These are phyloP conservation scores for Leucocoprinus birnbaumii DNA, from an alignment of 768 basidiomycete genomes.

Conservation along the genomic window DNA sequence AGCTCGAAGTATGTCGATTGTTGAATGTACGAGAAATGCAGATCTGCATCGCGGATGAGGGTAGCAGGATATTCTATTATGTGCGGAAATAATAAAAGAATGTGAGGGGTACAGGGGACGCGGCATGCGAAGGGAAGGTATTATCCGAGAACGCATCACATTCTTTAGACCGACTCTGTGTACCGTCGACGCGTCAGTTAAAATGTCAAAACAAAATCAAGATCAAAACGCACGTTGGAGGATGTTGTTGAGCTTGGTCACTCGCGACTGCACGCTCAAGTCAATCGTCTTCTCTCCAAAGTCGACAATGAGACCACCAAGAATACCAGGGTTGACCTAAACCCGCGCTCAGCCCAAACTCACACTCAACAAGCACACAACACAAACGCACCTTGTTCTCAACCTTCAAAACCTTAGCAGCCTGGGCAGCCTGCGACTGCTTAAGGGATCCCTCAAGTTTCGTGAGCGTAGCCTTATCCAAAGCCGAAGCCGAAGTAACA, in stretches of 20 bases:
- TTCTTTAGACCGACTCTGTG: slow-evolving; percentile 11
- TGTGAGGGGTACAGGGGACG: slow-evolving; percentile 1
- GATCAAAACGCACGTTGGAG: slow-evolving; percentile 63
- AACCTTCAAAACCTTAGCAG: slow-evolving; percentile 86
- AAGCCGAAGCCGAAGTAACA: slow-evolving; percentile 84
- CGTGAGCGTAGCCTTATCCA: slow-evolving; percentile 71
- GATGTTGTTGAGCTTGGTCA: slow-evolving; percentile 91
- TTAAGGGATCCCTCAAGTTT: slow-evolving; percentile 86
- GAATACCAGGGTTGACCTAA: slow-evolving; percentile 86
- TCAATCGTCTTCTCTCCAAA: slow-evolving; percentile 99
- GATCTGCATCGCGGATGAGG: not conserved
- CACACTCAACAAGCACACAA: not conserved
- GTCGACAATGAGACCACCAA: slow-evolving; percentile 94
- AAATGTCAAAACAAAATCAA: not conserved
- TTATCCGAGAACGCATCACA: not conserved
- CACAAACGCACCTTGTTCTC: slow-evolving; percentile 74
- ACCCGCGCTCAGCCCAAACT: not conserved
- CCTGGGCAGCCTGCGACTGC: slow-evolving; percentile 79
- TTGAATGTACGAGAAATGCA: no score
- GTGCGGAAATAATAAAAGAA: slow-evolving; percentile 3
- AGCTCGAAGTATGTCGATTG: no score
- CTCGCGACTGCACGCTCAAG: slow-evolving; percentile 89
- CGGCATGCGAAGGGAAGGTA: not conserved
- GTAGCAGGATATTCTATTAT: slow-evolving; percentile 10
- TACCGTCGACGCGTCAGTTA: not conserved